These are phyloP conservation scores for Boeremia exigua DNA, from an alignment of 2,329 filamentous ascomycete genomes.

Conservation along the genomic window DNA sequence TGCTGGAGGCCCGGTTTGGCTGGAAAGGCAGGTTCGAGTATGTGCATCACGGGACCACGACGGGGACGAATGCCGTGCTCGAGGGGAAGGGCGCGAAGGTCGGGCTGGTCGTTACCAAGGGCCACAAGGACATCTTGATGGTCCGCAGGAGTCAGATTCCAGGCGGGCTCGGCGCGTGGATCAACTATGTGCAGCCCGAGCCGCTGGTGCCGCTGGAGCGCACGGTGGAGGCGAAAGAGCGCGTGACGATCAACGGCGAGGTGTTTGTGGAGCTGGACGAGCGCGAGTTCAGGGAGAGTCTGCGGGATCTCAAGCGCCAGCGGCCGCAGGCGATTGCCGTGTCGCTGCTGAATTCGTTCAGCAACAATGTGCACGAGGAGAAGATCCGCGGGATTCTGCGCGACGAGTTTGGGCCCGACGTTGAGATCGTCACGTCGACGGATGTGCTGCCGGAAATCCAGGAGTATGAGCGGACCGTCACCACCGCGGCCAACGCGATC, in stretches of 20 bases:
- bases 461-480: conserved; percentile 58
- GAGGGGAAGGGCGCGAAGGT: conserved; percentile 58
- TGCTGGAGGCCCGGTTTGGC: conserved; percentile 47
- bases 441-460: conserved; percentile 57
- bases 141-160: conserved; percentile 59
- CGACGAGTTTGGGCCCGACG: conserved; percentile 52
- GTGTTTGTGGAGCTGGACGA: conserved; percentile 51
- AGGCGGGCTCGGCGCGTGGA: conserved; percentile 58
- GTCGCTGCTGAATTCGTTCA: conserved; percentile 57
- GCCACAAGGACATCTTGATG: conserved; percentile 58
- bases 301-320: conserved; percentile 50
- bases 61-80: conserved; percentile 58
- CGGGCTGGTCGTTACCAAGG: conserved; percentile 55
- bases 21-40: conserved; percentile 57
- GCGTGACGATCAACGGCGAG: conserved; percentile 53
- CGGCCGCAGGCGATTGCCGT: conserved; percentile 55
- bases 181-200: conserved; percentile 56
- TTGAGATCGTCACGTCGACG: conserved; percentile 55
- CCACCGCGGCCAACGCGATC: conserved; percentile 56
- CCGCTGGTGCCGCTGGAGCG: conserved; percentile 58
- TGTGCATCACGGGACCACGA: conserved; percentile 59
- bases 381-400: conserved; percentile 48
- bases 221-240: conserved; percentile 54
- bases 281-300: conserved; percentile 45
- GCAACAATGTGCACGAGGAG: conserved; percentile 53